phyloP scores from a whole-genome alignment of 2,329 filamentous ascomycete genomes.

The Calonectria ilicicola region DNA sequence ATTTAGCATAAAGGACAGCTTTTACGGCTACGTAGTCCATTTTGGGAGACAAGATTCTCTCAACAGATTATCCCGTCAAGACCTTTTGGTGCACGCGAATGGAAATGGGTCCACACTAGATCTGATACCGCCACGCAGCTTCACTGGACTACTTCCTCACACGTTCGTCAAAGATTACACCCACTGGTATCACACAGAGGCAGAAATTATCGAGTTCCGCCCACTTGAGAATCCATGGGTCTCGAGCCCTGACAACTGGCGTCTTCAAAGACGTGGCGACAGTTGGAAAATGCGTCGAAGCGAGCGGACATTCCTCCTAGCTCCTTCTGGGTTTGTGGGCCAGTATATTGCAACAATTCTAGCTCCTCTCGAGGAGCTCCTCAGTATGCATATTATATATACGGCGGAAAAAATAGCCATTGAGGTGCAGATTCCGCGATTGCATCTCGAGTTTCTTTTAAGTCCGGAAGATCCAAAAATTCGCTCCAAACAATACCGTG shows the following conservation, averaged over 20 bases:
- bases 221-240: conserved; percentile 42
- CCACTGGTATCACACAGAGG: conserved; percentile 59
- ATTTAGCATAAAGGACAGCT: conserved; percentile 52
- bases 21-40: conserved; percentile 34
- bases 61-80: conserved; percentile 1
- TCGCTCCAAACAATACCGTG: conserved; percentile 28
- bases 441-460: conserved; percentile 23
- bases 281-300: conserved; percentile 14
- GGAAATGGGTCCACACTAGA: conserved; percentile 31
- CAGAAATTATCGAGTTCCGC: conserved; percentile 48
- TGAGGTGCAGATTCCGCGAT: conserved; percentile 37
- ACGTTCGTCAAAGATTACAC: conserved; percentile 53
- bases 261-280: conserved; percentile 29
- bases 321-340: conserved; percentile 1
- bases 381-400: conserved; percentile 23
- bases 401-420: background rate
- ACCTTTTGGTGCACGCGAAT: conserved; percentile 48
- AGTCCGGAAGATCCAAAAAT: background rate
- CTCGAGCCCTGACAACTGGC: conserved; percentile 34
- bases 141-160: conserved; percentile 47
- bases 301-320: background rate
- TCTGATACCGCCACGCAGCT: conserved; percentile 48
- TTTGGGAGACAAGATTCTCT: conserved; percentile 52
- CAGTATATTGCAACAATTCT: background rate
- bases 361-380: conserved; percentile 11